These are phyloP conservation scores for Phycomyces nitens DNA, from an alignment of 192 early-diverging fungal species.

Conservation along the genomic window DNA sequence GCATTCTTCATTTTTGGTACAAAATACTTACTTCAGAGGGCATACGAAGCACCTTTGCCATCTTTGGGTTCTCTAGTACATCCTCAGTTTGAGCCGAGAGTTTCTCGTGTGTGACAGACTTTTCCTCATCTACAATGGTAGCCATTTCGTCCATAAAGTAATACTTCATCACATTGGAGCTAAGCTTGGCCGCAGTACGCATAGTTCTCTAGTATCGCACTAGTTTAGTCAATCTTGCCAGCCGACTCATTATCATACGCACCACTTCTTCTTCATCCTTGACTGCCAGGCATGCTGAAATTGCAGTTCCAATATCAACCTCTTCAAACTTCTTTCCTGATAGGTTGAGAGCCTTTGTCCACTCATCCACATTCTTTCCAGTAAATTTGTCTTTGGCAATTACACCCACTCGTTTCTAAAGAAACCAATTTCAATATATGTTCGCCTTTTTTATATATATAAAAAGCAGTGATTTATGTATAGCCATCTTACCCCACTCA, in stretches of 20 bases:
- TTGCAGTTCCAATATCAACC: constrained; percentile 67
- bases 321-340: constrained; percentile 52
- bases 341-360: constrained; percentile 61
- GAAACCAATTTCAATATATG: too few relatives aligned
- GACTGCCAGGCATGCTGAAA: constrained; percentile 70
- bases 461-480: too few relatives aligned
- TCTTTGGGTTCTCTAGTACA: constrained; percentile 63
- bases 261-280: constrained; percentile 94
- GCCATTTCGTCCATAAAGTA: constrained; percentile 86
- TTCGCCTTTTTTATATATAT: too few relatives aligned
- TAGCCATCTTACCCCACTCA: constrained; percentile 42
- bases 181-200: constrained; percentile 67
- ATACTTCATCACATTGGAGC: constrained; percentile 76
- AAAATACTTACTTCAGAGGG: constrained; percentile 56
- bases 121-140: constrained; percentile 82
- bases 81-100: constrained; percentile 72
- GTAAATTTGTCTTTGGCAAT: constrained; percentile 71
- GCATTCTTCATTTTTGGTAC: neutral
- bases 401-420: constrained; percentile 67
- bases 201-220: constrained; percentile 55
- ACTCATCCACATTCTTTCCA: constrained; percentile 79
- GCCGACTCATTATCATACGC: constrained; percentile 9
- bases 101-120: constrained; percentile 79
- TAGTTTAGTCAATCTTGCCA: too few relatives aligned
- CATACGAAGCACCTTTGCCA: constrained; percentile 62